phyloP scores from a whole-genome alignment of 495 filamentous ascomycete genomes.

The Aspergillus asperescens region DNA sequence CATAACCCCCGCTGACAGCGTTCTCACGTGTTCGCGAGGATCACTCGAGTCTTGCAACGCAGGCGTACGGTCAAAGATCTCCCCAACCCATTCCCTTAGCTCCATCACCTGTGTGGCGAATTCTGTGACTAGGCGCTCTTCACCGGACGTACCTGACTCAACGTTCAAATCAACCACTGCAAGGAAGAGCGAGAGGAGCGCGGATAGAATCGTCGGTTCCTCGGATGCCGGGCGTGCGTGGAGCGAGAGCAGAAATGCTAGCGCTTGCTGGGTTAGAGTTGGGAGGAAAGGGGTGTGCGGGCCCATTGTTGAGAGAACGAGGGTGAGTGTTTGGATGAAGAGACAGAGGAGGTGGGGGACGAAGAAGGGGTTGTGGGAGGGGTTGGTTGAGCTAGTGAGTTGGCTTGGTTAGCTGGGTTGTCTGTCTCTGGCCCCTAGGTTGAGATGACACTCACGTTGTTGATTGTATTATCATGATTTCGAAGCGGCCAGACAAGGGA shows the following conservation, averaged over 20 bases:
- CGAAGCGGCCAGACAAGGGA: slow-evolving; percentile 54
- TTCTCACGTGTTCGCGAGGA: slow-evolving; percentile 37
- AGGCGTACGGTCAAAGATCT: slow-evolving; percentile 58
- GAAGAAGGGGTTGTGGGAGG: slow-evolving; percentile 37
- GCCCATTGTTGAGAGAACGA: slow-evolving; percentile 47
- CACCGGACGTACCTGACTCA: slow-evolving; percentile 49
- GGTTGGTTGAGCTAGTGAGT: slow-evolving; percentile 28
- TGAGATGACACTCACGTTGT: slow-evolving; percentile 30
- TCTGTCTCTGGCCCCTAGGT: background rate
- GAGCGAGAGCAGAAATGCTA: slow-evolving; percentile 43
- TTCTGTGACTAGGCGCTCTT: slow-evolving; percentile 61
- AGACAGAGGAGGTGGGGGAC: slow-evolving; percentile 46
- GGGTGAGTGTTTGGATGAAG: slow-evolving; percentile 47
- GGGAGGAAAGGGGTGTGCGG: slow-evolving; percentile 42
- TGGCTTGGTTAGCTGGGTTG: slow-evolving; percentile 1
- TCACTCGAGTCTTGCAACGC: slow-evolving; percentile 48
- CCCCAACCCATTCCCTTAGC: slow-evolving; percentile 44
- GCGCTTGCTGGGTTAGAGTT: slow-evolving; percentile 41
- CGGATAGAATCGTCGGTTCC: slow-evolving; percentile 61
- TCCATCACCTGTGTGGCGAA: slow-evolving; percentile 37
- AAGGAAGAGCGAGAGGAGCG: slow-evolving; percentile 71
- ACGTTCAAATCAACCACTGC: slow-evolving; percentile 79
- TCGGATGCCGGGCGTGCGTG: slow-evolving; percentile 40
- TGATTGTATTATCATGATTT: slow-evolving; percentile 43
- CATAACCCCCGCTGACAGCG: slow-evolving; percentile 75